These are phyloP conservation scores for Teratosphaeria destructans DNA, from an alignment of 2,329 filamentous ascomycete species.

Conservation along the genomic window DNA sequence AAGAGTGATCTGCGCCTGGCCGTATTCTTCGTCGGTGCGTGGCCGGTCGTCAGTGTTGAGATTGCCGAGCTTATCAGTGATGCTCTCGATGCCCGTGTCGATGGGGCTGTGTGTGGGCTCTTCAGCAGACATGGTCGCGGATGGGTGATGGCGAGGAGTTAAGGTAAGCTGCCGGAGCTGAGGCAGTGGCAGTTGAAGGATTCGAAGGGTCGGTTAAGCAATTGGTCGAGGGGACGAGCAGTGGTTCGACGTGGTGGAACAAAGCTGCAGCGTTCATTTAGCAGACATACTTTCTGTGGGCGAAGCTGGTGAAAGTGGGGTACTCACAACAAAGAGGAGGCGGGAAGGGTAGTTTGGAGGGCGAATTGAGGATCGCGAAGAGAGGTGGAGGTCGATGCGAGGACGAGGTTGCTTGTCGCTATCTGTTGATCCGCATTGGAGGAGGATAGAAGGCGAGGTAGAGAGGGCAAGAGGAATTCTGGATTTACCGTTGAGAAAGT, in stretches of 20 bases:
- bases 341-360: background rate
- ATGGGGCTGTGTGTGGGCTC: slow-evolving; percentile 15
- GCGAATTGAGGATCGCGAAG: background rate
- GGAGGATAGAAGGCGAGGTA: background rate
- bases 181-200: background rate
- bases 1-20: slow-evolving; percentile 80
- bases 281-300: background rate
- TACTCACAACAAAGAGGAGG: background rate
- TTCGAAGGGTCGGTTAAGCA: background rate
- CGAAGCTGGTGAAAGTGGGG: background rate
- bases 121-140: slow-evolving; percentile 21
- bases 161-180: background rate
- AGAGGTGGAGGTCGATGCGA: background rate
- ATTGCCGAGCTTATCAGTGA: slow-evolving; percentile 33
- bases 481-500: background rate
- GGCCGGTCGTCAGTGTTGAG: slow-evolving; percentile 49
- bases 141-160: background rate
- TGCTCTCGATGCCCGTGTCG: slow-evolving; percentile 22
- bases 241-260: background rate
- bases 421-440: background rate
- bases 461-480: background rate
- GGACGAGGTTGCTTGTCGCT: background rate
- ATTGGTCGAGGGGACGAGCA: background rate
- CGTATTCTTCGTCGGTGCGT: slow-evolving; percentile 96
- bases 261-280: background rate